phyloP scores from a whole-genome alignment of 257 asterid genomes.

The Fraxinus cuspidata region DNA sequence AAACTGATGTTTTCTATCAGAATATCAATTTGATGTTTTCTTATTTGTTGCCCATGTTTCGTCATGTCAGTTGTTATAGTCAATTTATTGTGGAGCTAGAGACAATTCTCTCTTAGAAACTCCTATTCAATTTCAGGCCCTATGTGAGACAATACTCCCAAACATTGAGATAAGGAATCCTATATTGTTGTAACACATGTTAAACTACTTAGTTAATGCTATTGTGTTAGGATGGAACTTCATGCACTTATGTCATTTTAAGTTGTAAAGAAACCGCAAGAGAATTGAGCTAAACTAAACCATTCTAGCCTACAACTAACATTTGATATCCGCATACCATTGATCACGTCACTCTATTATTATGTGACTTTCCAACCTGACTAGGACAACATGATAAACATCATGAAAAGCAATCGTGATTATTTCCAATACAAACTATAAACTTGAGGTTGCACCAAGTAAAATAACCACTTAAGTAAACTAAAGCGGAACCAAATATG shows the following conservation, averaged over 20 bases:
- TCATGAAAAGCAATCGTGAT: background rate
- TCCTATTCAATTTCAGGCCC: background rate
- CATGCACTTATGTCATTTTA: background rate
- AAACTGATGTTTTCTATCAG: background rate
- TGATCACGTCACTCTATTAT: background rate
- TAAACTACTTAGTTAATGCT: background rate
- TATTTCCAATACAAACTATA: background rate
- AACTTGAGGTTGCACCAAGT: no score
- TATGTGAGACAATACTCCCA: background rate
- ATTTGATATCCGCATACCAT: background rate
- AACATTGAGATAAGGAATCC: background rate
- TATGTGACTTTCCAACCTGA: no score
- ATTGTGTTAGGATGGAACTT: background rate
- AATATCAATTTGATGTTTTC: background rate
- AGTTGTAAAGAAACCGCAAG: no score
- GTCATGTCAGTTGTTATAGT: background rate
- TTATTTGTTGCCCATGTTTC: background rate
- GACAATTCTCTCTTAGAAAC: background rate
- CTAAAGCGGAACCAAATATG: background rate
- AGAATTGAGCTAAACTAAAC: background rate
- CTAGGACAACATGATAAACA: background rate
- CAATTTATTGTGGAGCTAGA: background rate
- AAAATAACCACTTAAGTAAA: no score
- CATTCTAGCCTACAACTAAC: background rate
- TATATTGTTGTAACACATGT: background rate